Evolutionary conservation across 192 early-diverging fungal genomes (phyloP).

Genomic region (Mortierella alpina): DNA sequence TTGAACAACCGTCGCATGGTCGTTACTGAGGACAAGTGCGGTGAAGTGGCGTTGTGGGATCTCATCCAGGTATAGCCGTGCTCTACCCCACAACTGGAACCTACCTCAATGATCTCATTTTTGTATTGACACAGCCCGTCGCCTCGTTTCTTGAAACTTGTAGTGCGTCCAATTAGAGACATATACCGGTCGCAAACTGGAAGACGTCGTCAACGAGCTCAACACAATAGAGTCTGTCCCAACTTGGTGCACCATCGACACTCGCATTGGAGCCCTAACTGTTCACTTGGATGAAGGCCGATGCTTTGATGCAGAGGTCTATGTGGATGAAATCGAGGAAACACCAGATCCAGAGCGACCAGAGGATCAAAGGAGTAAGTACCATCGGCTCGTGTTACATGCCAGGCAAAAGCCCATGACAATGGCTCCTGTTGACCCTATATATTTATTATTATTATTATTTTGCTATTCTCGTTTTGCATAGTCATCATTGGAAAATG

Average conservation of each 20-base stretch:
- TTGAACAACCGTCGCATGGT: constrained; percentile 90
- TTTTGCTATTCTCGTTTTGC: neutral
- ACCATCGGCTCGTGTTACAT: constrained; percentile 56
- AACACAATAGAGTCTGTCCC: constrained; percentile 82
- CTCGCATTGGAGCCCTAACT: constrained; percentile 86
- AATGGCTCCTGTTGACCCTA: neutral
- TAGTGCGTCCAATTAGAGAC: constrained; percentile 69
- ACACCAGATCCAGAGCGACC: constrained; percentile 58
- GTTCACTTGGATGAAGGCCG: constrained; percentile 86
- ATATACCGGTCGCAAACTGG: constrained; percentile 63
- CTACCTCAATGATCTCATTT: neutral
- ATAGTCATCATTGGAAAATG: constrained; percentile 87
- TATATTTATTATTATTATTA: constrained; percentile 7
- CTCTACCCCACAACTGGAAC: neutral
- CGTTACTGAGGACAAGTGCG: constrained; percentile 83
- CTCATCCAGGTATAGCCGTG: constrained; percentile 74
- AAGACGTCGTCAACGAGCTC: constrained; percentile 65
- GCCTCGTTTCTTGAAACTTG: neutral
- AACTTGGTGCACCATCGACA: constrained; percentile 95
- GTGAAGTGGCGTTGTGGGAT: constrained; percentile 91
- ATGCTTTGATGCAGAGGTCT: constrained; percentile 91
- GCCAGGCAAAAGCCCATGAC: neutral
- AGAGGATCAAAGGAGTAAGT: constrained; percentile 80
- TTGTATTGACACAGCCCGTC: neutral
- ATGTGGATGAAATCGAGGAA: constrained; percentile 81